These are phyloP conservation scores for Phytophthora constricta DNA, from an alignment of 352 stramenopile genomes.

Conservation along the genomic window DNA sequence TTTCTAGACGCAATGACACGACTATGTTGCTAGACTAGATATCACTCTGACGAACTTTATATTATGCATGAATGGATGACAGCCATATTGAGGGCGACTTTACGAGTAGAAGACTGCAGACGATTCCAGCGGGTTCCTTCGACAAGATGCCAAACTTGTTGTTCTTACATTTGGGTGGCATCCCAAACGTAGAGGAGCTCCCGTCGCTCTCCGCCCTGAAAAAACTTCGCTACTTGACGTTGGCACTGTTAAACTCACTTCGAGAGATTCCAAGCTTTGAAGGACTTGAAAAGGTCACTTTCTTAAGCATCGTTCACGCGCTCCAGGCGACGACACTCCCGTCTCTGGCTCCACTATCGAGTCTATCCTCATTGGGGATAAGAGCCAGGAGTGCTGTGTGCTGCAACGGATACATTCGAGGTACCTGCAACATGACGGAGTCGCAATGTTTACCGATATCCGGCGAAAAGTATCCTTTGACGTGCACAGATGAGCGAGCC, in stretches of 20 bases:
- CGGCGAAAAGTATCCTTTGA: conserved; percentile 25
- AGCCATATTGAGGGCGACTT: too few relatives aligned
- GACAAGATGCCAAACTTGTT: conserved; percentile 41
- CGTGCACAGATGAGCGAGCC: conserved; percentile 28
- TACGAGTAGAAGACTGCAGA: conserved; percentile 27
- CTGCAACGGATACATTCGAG: conserved; percentile 43
- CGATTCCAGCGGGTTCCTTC: conserved; percentile 33
- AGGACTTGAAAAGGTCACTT: conserved; percentile 18
- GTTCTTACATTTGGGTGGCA: conserved; percentile 41
- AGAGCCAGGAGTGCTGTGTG: conserved; percentile 32
- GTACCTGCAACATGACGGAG: conserved; percentile 30
- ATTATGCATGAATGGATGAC: too few relatives aligned
- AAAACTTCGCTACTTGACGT: conserved; percentile 40
- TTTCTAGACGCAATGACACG: too few relatives aligned
- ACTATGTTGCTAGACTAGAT: too few relatives aligned
- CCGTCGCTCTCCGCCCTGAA: conserved; percentile 40
- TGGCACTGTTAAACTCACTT: conserved; percentile 28
- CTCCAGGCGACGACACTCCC: conserved; percentile 17
- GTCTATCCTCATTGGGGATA: conserved; percentile 28
- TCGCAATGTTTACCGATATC: conserved; percentile 30
- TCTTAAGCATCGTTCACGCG: conserved; percentile 31
- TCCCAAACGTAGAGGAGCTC: conserved; percentile 31
- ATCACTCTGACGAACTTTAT: too few relatives aligned
- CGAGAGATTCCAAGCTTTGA: conserved; percentile 35
- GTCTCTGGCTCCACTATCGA: conserved; percentile 21